Base-by-base conservation (phyloP, 164 flowering plant species). In the Euptelea pleiosperma region DNA sequence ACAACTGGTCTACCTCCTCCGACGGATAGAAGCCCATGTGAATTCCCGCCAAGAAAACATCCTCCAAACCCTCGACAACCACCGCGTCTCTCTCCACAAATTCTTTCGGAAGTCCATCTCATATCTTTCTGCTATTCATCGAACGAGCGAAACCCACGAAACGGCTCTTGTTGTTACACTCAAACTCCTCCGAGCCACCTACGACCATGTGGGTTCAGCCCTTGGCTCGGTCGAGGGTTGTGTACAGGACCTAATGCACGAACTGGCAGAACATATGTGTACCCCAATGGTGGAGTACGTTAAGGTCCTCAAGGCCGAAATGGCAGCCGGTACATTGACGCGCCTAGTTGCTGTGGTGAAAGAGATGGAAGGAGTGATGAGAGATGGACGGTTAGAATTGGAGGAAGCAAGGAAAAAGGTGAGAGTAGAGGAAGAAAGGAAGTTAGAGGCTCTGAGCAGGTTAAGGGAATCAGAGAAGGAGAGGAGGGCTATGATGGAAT, bases 251-350 rank as follows among this genome's bases (percentile, higher is more conserved):
- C 55, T 78, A 16, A 70, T 81, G 10, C 35, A 53, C 30, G 55
- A 57, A 30, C 54, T 81, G 43, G 63, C 76, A 3, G 63, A 61
- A 18, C 44, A 65, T 25, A 76, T 81, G 82, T 76, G 81, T 36
- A 43, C 41, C 50, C 82, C 85, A 22, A 63, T 81, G 79, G 74
- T 70, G 44, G 66, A 72, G 45, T 70, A 78, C 61, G 82, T 70
- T 22, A 60, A 70, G 12, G 62, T 55, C 64, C 60, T 72, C 8
- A 74, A 70, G 62, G 53, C 37, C 18, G 79, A 81, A 46, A 55
- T 78, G 43, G 58, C 34, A 29, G 11, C 33, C 3, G 85, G 82
- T 33, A 47, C 73, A 14, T 70, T 61, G 55, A 41, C 52, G 1
- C 66, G 40, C 3, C 33, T 78, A 15, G 9, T 76, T 58, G 59